Evolutionary conservation across 108 stramenopile genomes (phyloP).

Genomic region (Phaeodactylum tricornutum): DNA sequence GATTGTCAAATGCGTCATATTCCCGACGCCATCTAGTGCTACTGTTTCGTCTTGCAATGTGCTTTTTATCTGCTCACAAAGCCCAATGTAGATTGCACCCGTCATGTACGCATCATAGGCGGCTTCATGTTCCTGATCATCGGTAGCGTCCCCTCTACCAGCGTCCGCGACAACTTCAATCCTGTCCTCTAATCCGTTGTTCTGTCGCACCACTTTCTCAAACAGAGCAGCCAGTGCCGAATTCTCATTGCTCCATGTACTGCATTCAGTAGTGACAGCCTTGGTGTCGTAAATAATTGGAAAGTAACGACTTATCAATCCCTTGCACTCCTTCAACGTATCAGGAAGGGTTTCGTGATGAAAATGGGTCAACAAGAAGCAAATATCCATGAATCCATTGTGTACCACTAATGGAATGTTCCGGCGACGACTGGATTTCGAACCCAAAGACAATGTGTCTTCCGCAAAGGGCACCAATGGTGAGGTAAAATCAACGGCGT

Average conservation of each 20-base stretch:
- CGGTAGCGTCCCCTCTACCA: slow-evolving; percentile 13
- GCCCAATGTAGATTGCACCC: slow-evolving; percentile 17
- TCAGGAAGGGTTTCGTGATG: slow-evolving; percentile 42
- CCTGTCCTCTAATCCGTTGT: background rate
- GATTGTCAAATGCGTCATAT: slow-evolving; percentile 11
- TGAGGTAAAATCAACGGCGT: slow-evolving; percentile 8
- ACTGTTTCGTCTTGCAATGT: slow-evolving; percentile 4
- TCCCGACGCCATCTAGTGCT: background rate
- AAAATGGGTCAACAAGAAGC: slow-evolving; percentile 76
- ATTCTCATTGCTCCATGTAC: slow-evolving; percentile 17
- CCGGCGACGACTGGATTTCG: slow-evolving; percentile 2
- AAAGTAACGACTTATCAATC: slow-evolving; percentile 46
- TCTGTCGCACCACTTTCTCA: slow-evolving; percentile 12
- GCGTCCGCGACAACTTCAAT: background rate
- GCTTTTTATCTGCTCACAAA: background rate
- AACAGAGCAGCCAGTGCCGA: slow-evolving; percentile 34
- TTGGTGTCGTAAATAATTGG: slow-evolving; percentile 75
- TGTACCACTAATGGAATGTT: slow-evolving; percentile 70
- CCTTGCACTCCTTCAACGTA: slow-evolving; percentile 45
- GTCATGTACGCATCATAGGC: slow-evolving; percentile 75
- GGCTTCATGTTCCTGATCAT: slow-evolving; percentile 56
- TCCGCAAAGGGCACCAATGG: background rate
- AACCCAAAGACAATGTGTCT: slow-evolving; percentile 1
- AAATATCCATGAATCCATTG: slow-evolving; percentile 77
- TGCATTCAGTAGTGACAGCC: slow-evolving; percentile 43